Conservation (phyloP, 2,329 filamentous ascomycete genomes). For the Gaeumannomyces sp. region DNA sequence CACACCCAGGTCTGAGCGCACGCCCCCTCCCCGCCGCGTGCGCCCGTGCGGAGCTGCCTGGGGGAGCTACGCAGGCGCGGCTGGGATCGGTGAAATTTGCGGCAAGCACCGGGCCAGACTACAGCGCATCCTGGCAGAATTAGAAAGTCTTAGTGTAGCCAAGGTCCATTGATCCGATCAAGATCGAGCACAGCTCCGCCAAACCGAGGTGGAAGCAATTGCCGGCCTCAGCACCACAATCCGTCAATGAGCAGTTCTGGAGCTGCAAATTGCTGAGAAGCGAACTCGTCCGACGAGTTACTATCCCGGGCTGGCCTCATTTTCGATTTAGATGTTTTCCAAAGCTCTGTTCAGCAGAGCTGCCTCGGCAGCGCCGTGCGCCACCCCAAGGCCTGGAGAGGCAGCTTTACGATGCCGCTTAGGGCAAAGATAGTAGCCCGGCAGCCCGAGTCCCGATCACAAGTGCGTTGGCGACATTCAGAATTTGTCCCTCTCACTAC, state of each 20-base stretch:
- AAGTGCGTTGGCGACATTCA: conserved; percentile 33
- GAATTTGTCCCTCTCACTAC: neutral
- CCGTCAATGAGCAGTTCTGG: neutral
- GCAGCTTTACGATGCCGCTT: conserved; percentile 63
- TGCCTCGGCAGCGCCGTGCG: conserved; percentile 40
- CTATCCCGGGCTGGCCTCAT: neutral
- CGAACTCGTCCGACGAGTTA: neutral
- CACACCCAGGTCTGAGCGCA: neutral
- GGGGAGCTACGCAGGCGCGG: neutral
- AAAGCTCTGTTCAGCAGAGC: conserved; percentile 47
- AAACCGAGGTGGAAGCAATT: neutral
- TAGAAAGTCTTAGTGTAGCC: too few relatives aligned
- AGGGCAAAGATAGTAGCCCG: conserved; percentile 66
- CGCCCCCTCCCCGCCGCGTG: too few relatives aligned
- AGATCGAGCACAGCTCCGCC: neutral
- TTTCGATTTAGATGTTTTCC: conserved; percentile 48
- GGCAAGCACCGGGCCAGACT: neutral
- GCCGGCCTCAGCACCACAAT: neutral
- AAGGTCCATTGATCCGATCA: neutral
- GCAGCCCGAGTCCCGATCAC: conserved; percentile 44
- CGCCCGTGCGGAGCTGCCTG: neutral
- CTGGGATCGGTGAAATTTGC: conserved; percentile 2
- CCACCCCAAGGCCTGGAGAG: conserved; percentile 19
- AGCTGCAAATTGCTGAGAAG: neutral
- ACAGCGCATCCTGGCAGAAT: neutral